Percentiles rank a stretch among this genome's conserved stretches.
Evolutionary conservation across 1,139 yeast species (phyloP).

Genomic region (Saccharomyces hybrid): DNA sequence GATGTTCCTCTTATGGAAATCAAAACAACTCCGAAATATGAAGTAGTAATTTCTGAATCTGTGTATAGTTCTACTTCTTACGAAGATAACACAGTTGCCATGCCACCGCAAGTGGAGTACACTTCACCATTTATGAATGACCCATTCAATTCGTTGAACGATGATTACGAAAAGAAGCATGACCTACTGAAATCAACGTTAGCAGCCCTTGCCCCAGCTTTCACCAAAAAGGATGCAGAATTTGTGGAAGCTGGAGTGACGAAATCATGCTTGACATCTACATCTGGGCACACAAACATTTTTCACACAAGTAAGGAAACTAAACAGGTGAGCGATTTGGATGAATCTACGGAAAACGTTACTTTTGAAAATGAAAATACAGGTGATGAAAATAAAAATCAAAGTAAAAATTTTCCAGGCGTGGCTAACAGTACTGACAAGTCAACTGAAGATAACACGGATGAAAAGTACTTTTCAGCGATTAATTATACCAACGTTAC

Average conservation of each 20-base stretch:
- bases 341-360: background rate
- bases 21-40: background rate
- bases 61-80: conserved; percentile 1
- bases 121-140: background rate
- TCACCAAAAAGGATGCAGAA: background rate
- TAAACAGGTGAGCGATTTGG: background rate
- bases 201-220: background rate
- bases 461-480: background rate
- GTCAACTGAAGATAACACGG: background rate
- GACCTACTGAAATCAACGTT: background rate
- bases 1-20: background rate
- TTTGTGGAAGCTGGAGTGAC: background rate
- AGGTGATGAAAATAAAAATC: background rate
- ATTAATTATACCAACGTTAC: background rate
- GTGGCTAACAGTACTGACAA: background rate
- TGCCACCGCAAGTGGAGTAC: background rate
- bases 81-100: background rate
- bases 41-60: background rate
- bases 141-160: background rate
- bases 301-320: background rate
- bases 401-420: background rate
- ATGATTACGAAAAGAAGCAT: background rate
- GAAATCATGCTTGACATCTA: background rate
- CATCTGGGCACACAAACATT: background rate
- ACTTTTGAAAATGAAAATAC: background rate